Evolutionary conservation across 495 filamentous ascomycete genomes (phyloP), one percentile per base, ranked within the genome.

Genomic region (Hypoxylon lienhwacheense): DNA sequence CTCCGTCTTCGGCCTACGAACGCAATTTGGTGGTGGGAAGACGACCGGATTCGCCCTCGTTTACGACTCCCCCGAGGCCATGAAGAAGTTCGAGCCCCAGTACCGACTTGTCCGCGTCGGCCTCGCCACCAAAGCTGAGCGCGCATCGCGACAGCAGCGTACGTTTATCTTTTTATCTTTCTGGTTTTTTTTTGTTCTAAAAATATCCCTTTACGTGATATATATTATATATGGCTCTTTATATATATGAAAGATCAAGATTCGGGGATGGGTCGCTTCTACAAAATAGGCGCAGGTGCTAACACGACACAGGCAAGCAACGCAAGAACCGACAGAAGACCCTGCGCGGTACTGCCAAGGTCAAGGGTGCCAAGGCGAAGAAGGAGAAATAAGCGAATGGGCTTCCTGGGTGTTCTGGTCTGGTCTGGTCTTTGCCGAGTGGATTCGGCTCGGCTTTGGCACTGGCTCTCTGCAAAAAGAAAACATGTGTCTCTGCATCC

Each of bases 1-100:
- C 77, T 90, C 84, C 75, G 90, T 93, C 74, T 99, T 97, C 78
- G 95, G 95, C 59, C 91, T 99, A 77, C 89, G 88, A 70, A 99
- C 95, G 45, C 91, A 97, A 74, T 99, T 87, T 75, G 95, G 95
- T 89, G 95, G 95, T 71, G 95, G 95, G 78, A 99, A 97, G 87
- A 93, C 87, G 76, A 97, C 92, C 52, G 95, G 95, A 65, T 99
- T 99, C 77, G 95, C 91, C 56, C 87, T 97, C 61, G 83, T 99
- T 80, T 99, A 99, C 83, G 95, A 99, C 73, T 92, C 88, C 64
- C 77, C 81, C 63, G 95, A 97, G 82, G 89, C 89, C 65, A 83
- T 97, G 84, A 97, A 97, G 88, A 96, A 97, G 79, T 99, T 97
- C 77, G 95, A 99, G 87, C 95, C 95, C 65, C 87, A 88, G 77